Base-by-base conservation (phyloP, 202 grass and related monocot species). In the Miscanthus sacchariflorus region DNA sequence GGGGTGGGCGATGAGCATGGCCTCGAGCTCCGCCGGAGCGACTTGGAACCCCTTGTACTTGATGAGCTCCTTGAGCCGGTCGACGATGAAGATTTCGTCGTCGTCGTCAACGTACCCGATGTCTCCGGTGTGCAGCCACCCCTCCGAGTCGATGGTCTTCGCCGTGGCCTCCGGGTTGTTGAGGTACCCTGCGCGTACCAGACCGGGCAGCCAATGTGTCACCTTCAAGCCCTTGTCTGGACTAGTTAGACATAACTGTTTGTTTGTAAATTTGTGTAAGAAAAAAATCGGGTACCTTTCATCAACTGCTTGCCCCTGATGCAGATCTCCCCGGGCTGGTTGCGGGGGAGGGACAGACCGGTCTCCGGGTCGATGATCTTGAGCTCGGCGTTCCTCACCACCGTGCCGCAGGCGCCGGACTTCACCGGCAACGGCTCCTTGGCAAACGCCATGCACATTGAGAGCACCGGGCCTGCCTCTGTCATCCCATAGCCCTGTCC, bases 41-140 rank as follows among this genome's bases (percentile, higher is more conserved):
- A 93, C 89, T 48, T 93, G 92, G 89, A 87, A 93, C 4, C 92
- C 89, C 79, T 91, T 93, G 89, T 91, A 91, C 79, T 93, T 93
- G 92, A 93, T 93, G 83, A 93, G 86, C 86, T 93, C 92, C 87
- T 93, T 93, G 46, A 93, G 92, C 39, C 89, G 38, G 72, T 93
- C 92, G 8, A 91, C 89, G 59, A 93, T 91, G 83, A 91, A 91
- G 89, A 93, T 89, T 25, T 91, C 88, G 68, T 93, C 86, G 74
- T 91, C 92, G 39, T 84, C 89, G 43, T 93, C 89, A 39, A 93
- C 85, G 46, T 76, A 88, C 3, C 91, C 91, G 30, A 93, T 45
- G 84, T 92, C 91, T 2, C 91, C 91, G n/a, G 87, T 92, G 85
- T 93, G 91, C 27, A 93, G 81, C 91, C 91, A 90, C 58, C 88